Conservation (phyloP, 2,329 filamentous ascomycete genomes). For the Scytalidium lignicola region DNA sequence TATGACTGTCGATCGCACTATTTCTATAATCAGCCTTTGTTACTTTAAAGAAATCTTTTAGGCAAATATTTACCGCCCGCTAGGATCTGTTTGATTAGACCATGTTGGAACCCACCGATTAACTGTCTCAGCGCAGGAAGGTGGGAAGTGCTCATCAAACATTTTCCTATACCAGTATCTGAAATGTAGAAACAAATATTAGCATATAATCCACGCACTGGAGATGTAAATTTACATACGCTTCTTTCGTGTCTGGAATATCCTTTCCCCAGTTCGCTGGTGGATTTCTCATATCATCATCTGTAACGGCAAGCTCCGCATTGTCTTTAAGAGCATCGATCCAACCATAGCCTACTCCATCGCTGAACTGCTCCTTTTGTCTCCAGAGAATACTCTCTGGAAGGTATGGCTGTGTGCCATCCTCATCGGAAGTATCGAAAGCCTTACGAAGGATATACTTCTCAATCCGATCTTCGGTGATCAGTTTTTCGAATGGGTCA, state of each 20-base stretch:
- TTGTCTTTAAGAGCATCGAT: conserved; percentile 96
- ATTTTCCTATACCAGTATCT: conserved; percentile 96
- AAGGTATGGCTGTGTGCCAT: conserved; percentile 77
- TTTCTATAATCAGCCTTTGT: too few species aligned
- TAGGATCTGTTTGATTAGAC: conserved; percentile 94
- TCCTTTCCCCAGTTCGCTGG: conserved; percentile 94
- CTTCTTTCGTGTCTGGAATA: conserved; percentile 94
- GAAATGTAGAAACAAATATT: conserved; percentile 4
- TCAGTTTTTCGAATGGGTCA: conserved; percentile 93
- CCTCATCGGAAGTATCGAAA: conserved; percentile 88
- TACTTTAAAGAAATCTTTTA: too few species aligned
- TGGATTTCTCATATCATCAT: conserved; percentile 98
- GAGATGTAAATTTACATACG: conserved; percentile 44
- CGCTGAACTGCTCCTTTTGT: conserved; percentile 99
- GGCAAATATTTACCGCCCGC: conserved; percentile 57
- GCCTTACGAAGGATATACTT: conserved; percentile 98
- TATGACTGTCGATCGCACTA: too few species aligned
- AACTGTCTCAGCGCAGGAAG: conserved; percentile 85
- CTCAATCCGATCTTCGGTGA: conserved; percentile 77
- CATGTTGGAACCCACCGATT: conserved; percentile 96
- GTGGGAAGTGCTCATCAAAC: conserved; percentile 98
- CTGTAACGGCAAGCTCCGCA: conserved; percentile 84
- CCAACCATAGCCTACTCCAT: conserved; percentile 98
- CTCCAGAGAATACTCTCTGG: conserved; percentile 94
- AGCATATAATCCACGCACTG: conserved; percentile 6